phyloP scores from a whole-genome alignment of 1,284 basidiomycete genomes.

The Sanghuangporus weigelae region DNA sequence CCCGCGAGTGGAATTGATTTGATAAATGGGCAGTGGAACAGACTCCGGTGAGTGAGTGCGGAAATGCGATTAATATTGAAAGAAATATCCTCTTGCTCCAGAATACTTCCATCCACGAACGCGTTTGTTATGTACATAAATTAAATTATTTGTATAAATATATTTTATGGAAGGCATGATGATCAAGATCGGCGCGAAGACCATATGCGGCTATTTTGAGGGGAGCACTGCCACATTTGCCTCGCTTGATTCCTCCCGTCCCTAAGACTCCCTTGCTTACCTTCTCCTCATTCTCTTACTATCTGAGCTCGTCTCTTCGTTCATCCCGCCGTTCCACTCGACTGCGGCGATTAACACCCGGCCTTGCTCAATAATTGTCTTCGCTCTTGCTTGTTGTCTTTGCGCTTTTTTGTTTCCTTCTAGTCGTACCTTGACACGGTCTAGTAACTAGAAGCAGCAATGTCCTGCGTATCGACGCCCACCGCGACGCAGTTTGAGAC shows the following conservation, averaged over 20 bases:
- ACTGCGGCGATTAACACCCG: not conserved
- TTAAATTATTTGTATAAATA: too few species aligned
- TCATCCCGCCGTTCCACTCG: not conserved
- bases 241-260: not conserved
- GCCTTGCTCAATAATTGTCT: not conserved
- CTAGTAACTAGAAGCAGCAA: not conserved
- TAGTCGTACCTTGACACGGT: too few species aligned
- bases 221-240: not conserved
- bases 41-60: not conserved
- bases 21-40: not conserved
- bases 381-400: not conserved
- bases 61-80: too few species aligned
- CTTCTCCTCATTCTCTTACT: not conserved
- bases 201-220: not conserved
- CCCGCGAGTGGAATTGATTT: not conserved
- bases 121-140: too few species aligned
- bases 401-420: not conserved
- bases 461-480: constrained; percentile 29
- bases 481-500: constrained; percentile 35
- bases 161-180: too few species aligned
- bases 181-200: not conserved
- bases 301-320: not conserved
- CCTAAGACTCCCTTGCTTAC: not conserved
- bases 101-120: too few species aligned
- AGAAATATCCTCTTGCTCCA: too few species aligned